phyloP scores from a whole-genome alignment of 2,329 filamentous ascomycete species.

The Pezicula rhizophila region DNA sequence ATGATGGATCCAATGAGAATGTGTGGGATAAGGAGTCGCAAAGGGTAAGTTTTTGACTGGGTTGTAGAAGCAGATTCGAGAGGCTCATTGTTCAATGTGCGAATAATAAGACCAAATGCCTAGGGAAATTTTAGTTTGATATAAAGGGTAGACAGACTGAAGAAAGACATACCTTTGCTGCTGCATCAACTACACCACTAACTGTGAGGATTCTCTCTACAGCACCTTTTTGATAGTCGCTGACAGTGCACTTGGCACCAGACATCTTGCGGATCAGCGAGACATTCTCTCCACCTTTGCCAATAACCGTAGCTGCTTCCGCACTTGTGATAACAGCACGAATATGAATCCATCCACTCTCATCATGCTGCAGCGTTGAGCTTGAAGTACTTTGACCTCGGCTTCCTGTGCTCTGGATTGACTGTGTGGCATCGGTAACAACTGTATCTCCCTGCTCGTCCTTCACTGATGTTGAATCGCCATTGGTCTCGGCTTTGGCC shows the following conservation, averaged over 20 bases:
- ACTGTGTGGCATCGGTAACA: slow-evolving; percentile 57
- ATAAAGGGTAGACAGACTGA: not conserved
- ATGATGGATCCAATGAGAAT: slow-evolving; percentile 98
- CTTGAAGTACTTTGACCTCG: slow-evolving; percentile 18
- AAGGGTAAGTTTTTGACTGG: slow-evolving; percentile 94
- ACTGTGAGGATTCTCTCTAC: slow-evolving; percentile 97
- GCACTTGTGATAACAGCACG: slow-evolving; percentile 95
- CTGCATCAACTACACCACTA: slow-evolving; percentile 91
- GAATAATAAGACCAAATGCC: slow-evolving; percentile 97
- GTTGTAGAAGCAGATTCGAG: slow-evolving; percentile 81
- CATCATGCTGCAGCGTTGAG: slow-evolving; percentile 64
- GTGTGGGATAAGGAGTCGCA: slow-evolving; percentile 90
- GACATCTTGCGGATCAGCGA: slow-evolving; percentile 93
- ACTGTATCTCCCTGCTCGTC: slow-evolving; percentile 64
- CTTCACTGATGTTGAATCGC: slow-evolving; percentile 42
- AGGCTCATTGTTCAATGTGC: slow-evolving; percentile 95
- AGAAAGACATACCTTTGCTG: slow-evolving; percentile 70
- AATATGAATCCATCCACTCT: slow-evolving; percentile 94
- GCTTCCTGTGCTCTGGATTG: slow-evolving; percentile 40
- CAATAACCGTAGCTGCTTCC: slow-evolving; percentile 95
- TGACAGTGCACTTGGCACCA: slow-evolving; percentile 96
- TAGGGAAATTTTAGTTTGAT: slow-evolving; percentile 30
- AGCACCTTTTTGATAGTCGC: slow-evolving; percentile 94
- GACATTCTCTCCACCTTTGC: slow-evolving; percentile 97
- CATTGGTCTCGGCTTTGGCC: slow-evolving; percentile 34